Conservation (phyloP, 176 grass and related monocot genomes). For the Hordeum marinum region DNA sequence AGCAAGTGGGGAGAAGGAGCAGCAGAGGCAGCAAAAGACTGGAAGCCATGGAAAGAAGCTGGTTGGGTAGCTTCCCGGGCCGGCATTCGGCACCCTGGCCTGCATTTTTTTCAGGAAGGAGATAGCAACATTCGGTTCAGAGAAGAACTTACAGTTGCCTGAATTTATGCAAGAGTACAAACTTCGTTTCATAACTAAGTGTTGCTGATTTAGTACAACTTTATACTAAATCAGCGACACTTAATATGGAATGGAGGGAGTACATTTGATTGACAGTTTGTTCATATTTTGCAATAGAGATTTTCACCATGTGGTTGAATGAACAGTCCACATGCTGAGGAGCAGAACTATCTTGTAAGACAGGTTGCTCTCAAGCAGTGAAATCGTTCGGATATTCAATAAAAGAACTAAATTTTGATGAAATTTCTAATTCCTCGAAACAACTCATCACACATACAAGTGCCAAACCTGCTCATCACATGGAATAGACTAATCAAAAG, state of each 20-base stretch:
- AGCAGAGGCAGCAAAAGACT: constrained; percentile 16
- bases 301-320: neutral
- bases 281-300: neutral
- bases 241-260: neutral
- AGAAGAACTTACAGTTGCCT: constrained; percentile 1
- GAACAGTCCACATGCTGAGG: neutral
- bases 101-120: neutral
- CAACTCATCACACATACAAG: no score
- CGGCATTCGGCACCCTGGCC: neutral
- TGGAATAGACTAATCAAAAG: no score
- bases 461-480: no score
- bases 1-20: constrained; percentile 27
- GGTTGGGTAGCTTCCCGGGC: neutral
- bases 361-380: neutral
- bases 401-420: no score
- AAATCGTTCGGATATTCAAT: no score
- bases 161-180: neutral
- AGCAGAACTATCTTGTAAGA: neutral
- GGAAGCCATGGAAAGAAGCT: constrained; percentile 30
- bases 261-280: neutral
- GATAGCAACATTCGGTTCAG: neutral
- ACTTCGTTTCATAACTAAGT: no score
- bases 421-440: no score
- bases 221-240: no score
- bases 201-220: no score